phyloP scores from a whole-genome alignment of 1,284 basidiomycete genomes.

The Golubevia pallescens region DNA sequence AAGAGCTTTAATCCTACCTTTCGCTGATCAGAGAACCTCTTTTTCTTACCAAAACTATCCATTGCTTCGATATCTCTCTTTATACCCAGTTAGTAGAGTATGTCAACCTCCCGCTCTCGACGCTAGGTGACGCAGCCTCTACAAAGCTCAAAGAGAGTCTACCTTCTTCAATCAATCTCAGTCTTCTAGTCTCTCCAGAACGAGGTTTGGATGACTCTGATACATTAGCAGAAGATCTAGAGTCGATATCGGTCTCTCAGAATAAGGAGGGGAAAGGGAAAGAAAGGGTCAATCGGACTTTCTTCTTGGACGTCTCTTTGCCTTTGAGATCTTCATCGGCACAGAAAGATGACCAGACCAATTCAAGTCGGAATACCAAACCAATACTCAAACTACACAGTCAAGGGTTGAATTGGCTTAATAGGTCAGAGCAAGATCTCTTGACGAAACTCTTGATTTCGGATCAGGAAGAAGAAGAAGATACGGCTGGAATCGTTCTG shows the following conservation, averaged over 20 bases:
- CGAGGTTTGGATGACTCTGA: neutral
- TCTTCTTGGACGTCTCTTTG: too few relatives aligned
- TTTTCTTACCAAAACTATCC: too few relatives aligned
- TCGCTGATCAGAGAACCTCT: too few relatives aligned
- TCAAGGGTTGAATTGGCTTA: neutral
- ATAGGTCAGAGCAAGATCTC: neutral
- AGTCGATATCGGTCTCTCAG: too few relatives aligned
- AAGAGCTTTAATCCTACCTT: too few relatives aligned
- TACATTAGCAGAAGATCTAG: too few relatives aligned
- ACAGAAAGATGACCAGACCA: too few relatives aligned
- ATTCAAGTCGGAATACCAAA: neutral
- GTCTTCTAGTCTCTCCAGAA: constrained; percentile 16
- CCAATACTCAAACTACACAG: neutral
- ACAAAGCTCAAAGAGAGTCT: constrained; percentile 18
- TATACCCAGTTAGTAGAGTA: constrained; percentile 18
- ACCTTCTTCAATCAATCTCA: constrained; percentile 14
- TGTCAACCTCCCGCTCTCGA: constrained; percentile 18
- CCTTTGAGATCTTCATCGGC: too few relatives aligned
- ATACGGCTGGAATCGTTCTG: neutral
- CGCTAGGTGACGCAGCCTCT: constrained; percentile 11
- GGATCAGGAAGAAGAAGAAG: neutral
- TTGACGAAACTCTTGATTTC: neutral
- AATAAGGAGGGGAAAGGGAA: too few relatives aligned
- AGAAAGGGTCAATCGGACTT: too few relatives aligned
- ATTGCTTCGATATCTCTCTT: too few relatives aligned